phyloP scores from a whole-genome alignment of 2,329 filamentous ascomycete species.

The Polychaeton citri region DNA sequence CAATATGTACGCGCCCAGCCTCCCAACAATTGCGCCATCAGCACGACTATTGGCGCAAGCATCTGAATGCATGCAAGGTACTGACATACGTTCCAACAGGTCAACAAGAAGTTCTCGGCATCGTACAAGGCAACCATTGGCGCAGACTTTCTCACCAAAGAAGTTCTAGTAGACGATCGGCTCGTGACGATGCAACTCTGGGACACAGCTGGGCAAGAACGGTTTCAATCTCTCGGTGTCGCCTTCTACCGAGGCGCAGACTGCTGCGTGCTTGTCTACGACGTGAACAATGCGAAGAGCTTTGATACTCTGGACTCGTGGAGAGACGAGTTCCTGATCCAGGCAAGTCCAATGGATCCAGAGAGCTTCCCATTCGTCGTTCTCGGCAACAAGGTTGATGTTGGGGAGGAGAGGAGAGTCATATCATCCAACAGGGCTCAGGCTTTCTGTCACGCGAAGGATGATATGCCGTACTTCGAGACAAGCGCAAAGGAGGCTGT shows the following conservation, averaged over 20 bases:
- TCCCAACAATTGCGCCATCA: neutral
- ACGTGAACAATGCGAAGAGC: constrained; percentile 98
- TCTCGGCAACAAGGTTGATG: constrained; percentile 96
- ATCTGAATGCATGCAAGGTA: neutral
- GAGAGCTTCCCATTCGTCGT: constrained; percentile 98
- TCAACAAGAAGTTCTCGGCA: constrained; percentile 99
- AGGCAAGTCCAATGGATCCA: constrained; percentile 89
- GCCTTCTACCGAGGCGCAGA: constrained; percentile 96
- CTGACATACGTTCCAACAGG: constrained; percentile 41
- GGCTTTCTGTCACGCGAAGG: constrained; percentile 96
- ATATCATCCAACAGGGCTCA: constrained; percentile 91
- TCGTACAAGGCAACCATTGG: constrained; percentile 99
- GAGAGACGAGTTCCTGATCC: constrained; percentile 96
- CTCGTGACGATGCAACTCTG: constrained; percentile 99
- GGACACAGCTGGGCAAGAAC: constrained; percentile 95
- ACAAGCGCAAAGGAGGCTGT: constrained; percentile 97
- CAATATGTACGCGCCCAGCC: constrained; percentile 72
- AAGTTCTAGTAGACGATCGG: constrained; percentile 92
- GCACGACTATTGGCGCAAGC: no score
- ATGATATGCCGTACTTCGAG: constrained; percentile 96
- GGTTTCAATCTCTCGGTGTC: constrained; percentile 92
- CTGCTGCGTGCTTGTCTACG: constrained; percentile 94
- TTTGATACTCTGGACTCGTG: constrained; percentile 97
- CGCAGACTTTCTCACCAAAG: constrained; percentile 94
- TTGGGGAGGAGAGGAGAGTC: constrained; percentile 94